Percentiles rank a stretch among this genome's conserved stretches.
Conservation (phyloP, 2,329 filamentous ascomycete species). For the Podosphaera aphanis region DNA sequence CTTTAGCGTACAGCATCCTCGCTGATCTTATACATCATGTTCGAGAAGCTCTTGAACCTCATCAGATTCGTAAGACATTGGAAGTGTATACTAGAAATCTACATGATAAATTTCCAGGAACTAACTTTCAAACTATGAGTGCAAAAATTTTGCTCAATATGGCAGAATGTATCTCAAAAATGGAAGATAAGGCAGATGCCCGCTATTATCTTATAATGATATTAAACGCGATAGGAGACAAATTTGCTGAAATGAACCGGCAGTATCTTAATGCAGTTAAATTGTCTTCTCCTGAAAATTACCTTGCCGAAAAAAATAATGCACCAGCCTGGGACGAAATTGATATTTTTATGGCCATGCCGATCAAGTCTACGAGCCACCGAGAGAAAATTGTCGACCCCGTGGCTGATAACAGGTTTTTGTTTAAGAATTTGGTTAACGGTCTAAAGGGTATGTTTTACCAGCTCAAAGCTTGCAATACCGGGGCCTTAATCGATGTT, state of each 20-base stretch:
- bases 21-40: conserved; percentile 96
- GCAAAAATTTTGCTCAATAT: conserved; percentile 92
- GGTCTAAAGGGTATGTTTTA: conserved; percentile 94
- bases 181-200: conserved; percentile 81
- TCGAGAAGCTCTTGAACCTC: conserved; percentile 62
- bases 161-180: conserved; percentile 89
- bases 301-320: conserved; percentile 57
- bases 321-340: conserved; percentile 93
- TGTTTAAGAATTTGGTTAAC: conserved; percentile 91
- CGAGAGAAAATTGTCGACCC: conserved; percentile 75
- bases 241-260: conserved; percentile 93
- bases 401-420: conserved; percentile 87
- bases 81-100: conserved; percentile 94
- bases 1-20: conserved; percentile 92
- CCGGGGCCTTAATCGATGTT: conserved; percentile 45
- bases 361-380: conserved; percentile 84
- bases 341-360: conserved; percentile 88
- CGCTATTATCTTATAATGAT: conserved; percentile 95
- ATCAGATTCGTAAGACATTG: conserved; percentile 86
- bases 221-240: conserved; percentile 89
- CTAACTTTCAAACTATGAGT: conserved; percentile 98
- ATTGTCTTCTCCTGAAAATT: conserved; percentile 59
- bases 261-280: conserved; percentile 92
- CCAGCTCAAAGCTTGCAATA: conserved; percentile 77
- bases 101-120: conserved; percentile 86